Percentiles rank a stretch among this genome's conserved stretches.
These are phyloP conservation scores for Echium plantagineum DNA, from an alignment of 257 asterid species.

Conservation along the genomic window DNA sequence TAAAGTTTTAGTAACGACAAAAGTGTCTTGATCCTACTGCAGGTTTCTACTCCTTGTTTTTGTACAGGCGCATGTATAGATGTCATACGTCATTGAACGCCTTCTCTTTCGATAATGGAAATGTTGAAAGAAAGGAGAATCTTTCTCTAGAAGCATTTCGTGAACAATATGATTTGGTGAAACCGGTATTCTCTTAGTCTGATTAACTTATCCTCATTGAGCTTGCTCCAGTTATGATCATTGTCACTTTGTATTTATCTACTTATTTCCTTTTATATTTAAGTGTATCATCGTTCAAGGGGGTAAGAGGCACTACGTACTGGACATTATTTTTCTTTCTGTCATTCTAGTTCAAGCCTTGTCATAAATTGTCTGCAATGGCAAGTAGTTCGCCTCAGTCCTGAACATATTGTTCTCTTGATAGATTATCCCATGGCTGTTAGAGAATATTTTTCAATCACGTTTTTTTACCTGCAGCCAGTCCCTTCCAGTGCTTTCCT, in stretches of 20 bases:
- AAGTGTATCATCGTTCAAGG: no score
- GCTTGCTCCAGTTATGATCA: no score
- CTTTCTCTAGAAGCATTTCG: slow-evolving; percentile 59
- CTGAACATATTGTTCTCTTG: no score
- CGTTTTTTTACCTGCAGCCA: neutral
- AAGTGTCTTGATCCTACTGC: slow-evolving; percentile 15
- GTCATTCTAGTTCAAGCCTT: no score
- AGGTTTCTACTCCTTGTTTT: slow-evolving; percentile 82
- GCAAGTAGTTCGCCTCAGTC: no score
- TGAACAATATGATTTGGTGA: slow-evolving; percentile 51
- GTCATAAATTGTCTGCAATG: no score
- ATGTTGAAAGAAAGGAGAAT: slow-evolving; percentile 57
- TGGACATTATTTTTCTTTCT: no score
- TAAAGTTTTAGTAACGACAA: slow-evolving; percentile 17
- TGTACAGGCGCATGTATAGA: slow-evolving; percentile 80
- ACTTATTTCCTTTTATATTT: no score
- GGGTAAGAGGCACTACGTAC: no score
- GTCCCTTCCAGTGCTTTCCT: neutral
- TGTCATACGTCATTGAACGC: slow-evolving; percentile 72
- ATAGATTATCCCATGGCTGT: no score
- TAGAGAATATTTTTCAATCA: neutral
- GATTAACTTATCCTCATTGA: no score
- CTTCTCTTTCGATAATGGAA: slow-evolving; percentile 74
- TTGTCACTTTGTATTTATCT: no score
- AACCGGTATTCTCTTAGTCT: slow-evolving; percentile 48